phyloP scores from a whole-genome alignment of 1,139 yeast species.

The Geotrichum candidum region DNA sequence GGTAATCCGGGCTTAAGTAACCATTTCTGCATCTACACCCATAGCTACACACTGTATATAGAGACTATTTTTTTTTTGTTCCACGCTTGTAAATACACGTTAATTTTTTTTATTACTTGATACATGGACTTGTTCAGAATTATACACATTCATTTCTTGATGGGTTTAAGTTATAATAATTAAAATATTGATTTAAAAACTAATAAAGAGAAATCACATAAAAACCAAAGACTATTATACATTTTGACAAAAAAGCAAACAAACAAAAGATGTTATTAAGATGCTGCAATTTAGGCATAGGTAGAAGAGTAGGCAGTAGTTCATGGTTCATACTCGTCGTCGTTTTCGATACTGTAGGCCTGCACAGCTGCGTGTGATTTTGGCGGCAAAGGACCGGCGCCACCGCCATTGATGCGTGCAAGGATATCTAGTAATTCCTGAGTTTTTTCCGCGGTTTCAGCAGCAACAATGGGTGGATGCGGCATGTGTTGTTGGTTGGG shows the following conservation, averaged over 20 bases:
- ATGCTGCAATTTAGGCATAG: background rate
- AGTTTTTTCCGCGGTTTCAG: slow-evolving; percentile 18
- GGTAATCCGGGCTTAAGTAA: background rate
- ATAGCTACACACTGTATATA: background rate
- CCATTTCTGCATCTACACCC: background rate
- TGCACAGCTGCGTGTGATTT: background rate
- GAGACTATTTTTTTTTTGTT: no score
- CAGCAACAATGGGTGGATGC: background rate
- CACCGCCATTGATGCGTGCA: slow-evolving; percentile 25
- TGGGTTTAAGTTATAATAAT: no score
- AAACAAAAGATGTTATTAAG: background rate
- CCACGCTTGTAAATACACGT: background rate
- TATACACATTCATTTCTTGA: no score
- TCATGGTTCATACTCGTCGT: slow-evolving; percentile 13
- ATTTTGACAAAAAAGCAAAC: background rate
- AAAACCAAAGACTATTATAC: background rate
- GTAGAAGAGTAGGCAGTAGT: background rate
- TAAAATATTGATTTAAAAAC: no score
- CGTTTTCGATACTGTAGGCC: slow-evolving; percentile 4
- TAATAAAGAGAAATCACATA: no score
- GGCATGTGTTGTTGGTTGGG: slow-evolving; percentile 1
- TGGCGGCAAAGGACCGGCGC: background rate
- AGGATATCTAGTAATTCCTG: slow-evolving; percentile 30
- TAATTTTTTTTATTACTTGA: no score
- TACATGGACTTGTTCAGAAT: no score